These are phyloP conservation scores for Paecilomyces sp. DNA, from an alignment of 2,329 filamentous ascomycete species.

Conservation along the genomic window DNA sequence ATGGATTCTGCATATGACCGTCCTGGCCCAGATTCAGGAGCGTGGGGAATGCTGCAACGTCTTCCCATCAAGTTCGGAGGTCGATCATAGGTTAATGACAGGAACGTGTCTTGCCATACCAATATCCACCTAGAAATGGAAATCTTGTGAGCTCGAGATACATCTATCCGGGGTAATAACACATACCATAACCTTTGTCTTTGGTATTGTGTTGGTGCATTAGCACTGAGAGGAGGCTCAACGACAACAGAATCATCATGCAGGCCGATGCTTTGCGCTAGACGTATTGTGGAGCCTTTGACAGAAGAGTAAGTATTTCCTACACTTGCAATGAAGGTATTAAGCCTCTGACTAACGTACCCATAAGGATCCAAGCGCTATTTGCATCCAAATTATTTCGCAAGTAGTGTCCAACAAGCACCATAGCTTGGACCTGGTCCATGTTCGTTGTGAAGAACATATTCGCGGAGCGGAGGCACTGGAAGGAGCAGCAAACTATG, in stretches of 20 bases:
- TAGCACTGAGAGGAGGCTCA: slow-evolving; percentile 4
- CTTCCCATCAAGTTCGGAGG: slow-evolving; percentile 9
- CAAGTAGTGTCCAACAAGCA: slow-evolving; percentile 14
- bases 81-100: slow-evolving; percentile 17
- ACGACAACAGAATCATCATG: slow-evolving; percentile 9
- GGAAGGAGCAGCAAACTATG: slow-evolving; percentile 17
- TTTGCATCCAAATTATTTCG: slow-evolving; percentile 1
- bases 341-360: not conserved
- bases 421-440: slow-evolving; percentile 16
- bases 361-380: not conserved
- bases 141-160: not conserved
- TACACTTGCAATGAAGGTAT: not conserved
- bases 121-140: slow-evolving; percentile 12
- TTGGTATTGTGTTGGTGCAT: not conserved
- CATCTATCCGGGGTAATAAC: not conserved
- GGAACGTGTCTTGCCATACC: slow-evolving; percentile 15
- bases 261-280: slow-evolving; percentile 17
- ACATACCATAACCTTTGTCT: not conserved
- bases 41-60: slow-evolving; percentile 6
- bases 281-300: slow-evolving; percentile 12
- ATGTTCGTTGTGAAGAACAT: slow-evolving; percentile 16
- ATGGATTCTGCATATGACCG: slow-evolving; percentile 8
- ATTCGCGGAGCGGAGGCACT: slow-evolving; percentile 16
- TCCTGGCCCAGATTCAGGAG: slow-evolving; percentile 1
- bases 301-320: not conserved